Conservation (phyloP, 129 eudicot species). For the Lactuca sativa region DNA sequence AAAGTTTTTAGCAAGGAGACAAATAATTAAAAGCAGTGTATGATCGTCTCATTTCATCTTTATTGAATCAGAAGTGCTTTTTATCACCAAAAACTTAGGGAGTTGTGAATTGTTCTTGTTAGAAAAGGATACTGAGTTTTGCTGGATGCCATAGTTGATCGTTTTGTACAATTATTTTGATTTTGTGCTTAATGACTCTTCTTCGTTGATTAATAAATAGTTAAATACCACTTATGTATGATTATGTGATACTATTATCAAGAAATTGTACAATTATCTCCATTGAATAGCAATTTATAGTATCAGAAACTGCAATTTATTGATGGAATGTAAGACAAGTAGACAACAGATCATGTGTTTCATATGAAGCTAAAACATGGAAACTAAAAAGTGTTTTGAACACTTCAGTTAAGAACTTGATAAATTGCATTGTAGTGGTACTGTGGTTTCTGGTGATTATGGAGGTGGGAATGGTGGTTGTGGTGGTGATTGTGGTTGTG, state of each 20-base stretch:
- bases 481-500: slow-evolving; percentile 36
- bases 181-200: slow-evolving; percentile 5
- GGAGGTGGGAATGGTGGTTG: slow-evolving; percentile 41
- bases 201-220: background rate
- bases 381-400: slow-evolving; percentile 16
- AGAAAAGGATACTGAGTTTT: slow-evolving; percentile 16
- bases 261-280: background rate
- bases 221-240: background rate
- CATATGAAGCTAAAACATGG: slow-evolving; percentile 17
- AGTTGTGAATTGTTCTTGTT: slow-evolving; percentile 16
- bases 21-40: slow-evolving; percentile 28
- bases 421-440: slow-evolving; percentile 39
- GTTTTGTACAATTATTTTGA: background rate
- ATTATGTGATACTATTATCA: background rate
- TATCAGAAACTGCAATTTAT: slow-evolving; percentile 27
- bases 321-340: slow-evolving; percentile 19
- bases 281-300: background rate
- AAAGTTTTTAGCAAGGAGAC: slow-evolving; percentile 53
- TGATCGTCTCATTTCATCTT: slow-evolving; percentile 6
- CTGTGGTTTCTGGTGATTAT: slow-evolving; percentile 37
- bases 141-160: slow-evolving; percentile 4
- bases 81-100: background rate
- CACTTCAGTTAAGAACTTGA: slow-evolving; percentile 34
- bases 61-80: background rate
- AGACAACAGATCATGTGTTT: slow-evolving; percentile 18